Base-by-base conservation (phyloP, 176 grass and related monocot genomes). In the Triticum urartu region DNA sequence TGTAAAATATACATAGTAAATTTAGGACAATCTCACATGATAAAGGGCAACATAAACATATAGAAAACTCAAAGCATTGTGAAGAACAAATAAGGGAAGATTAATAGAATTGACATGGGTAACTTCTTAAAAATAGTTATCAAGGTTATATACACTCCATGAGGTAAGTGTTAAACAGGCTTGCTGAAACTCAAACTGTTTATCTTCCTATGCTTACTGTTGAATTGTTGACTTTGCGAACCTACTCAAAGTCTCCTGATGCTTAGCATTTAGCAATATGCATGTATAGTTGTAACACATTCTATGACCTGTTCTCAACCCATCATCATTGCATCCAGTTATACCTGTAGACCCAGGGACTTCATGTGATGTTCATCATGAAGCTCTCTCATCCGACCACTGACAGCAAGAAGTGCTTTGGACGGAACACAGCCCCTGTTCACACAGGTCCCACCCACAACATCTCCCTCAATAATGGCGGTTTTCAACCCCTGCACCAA, bases 341-440 rank as follows among this genome's bases (percentile, higher is more conserved):
- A 73, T 83, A 72, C 97, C 97, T 94, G 89, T 81, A 99, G 84
- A 63, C 97, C 97, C 38, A 99, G 24, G 14, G 97, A 94, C 65
- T 94, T 99, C 90, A 96, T 80, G 79, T 96, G 97, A 86, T 99
- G 92, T 59, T 99, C 94, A 79, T 99, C 83, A 9, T 94, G 90
- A 83, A 99, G 88, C 59, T 99, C 94, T 20, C 94, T 87, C 90
- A 99, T 94, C 52, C 97, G 90, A 79, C 97, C 97, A 71, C 97
- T 99, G 12, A 99, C 97, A 83, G 97, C 97, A 83, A 99, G 94
- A 58, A 99, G 94, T 18, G 92, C 97, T 72, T 99, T 99, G 15
- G 73, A 76, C 30, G 73, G 73, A 54, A 76, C 73, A 17, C 73
- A 76, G 26, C 73, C 73, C 33, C 73, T 76, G 73, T 76, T 76